A percentile compares a stretch with the other conserved stretches of the same genome.
Evolutionary conservation across 768 basidiomycete species (phyloP).

Genomic region (Glaciozyma martinii): DNA sequence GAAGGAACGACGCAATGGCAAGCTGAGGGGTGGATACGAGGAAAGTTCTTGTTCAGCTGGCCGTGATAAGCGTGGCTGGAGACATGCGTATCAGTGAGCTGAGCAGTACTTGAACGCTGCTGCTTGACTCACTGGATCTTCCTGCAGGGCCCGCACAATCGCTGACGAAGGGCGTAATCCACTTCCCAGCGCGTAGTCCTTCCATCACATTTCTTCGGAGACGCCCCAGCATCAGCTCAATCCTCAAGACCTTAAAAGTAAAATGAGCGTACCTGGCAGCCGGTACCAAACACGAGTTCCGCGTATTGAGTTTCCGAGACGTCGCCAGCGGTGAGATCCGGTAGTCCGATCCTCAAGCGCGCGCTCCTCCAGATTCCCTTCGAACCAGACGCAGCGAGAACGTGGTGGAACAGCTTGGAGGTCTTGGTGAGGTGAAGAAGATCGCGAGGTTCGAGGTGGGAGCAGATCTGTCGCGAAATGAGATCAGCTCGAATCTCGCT

Average conservation of each 20-base stretch:
- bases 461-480: conserved; percentile 14
- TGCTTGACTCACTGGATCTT: not conserved
- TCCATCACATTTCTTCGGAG: not conserved
- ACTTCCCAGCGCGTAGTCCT: not conserved
- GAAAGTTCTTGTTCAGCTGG: no score
- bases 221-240: not conserved
- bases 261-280: not conserved
- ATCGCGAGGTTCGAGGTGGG: conserved; percentile 34
- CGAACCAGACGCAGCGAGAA: not conserved
- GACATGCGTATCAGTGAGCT: no score
- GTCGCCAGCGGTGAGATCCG: not conserved
- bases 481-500: conserved; percentile 10
- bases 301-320: conserved; percentile 6
- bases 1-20: not conserved
- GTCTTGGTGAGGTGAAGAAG: conserved; percentile 5
- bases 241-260: not conserved
- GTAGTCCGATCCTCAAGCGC: conserved; percentile 7
- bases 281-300: conserved; percentile 17
- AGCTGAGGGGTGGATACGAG: not conserved
- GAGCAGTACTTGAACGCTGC: no score
- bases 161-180: not conserved
- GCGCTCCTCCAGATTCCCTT: conserved; percentile 5
- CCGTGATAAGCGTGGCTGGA: no score
- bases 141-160: conserved; percentile 3
- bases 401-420: conserved; percentile 3